Evolutionary conservation across 1,284 basidiomycete genomes (phyloP).

Genomic region (Cryptococcus sp.): DNA sequence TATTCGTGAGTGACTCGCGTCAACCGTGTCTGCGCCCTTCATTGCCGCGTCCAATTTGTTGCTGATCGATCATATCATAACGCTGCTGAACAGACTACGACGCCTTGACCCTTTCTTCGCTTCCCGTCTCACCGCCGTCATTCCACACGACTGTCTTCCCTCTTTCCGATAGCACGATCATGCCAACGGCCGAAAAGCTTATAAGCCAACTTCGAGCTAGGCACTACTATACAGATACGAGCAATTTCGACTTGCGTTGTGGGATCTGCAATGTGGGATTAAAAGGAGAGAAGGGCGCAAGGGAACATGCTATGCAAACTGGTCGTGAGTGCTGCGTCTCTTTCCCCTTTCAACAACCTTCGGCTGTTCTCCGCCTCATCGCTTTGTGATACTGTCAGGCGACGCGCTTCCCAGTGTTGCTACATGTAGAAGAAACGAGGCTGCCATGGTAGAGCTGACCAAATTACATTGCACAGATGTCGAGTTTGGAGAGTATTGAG

Average conservation of each 20-base stretch:
- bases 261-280: conserved; percentile 62
- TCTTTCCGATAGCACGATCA: conserved; percentile 60
- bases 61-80: background rate
- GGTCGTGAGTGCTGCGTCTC: conserved; percentile 63
- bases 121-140: conserved; percentile 68
- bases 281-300: conserved; percentile 89
- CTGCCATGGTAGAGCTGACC: background rate
- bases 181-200: conserved; percentile 69
- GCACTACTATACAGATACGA: conserved; percentile 84
- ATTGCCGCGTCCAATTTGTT: background rate
- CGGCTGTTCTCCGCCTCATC: too few species aligned
- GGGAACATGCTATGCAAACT: conserved; percentile 78
- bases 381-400: too few species aligned
- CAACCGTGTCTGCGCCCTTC: background rate
- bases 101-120: conserved; percentile 77
- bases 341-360: background rate
- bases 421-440: background rate
- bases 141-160: conserved; percentile 89
- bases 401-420: background rate
- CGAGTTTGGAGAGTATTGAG: conserved; percentile 81
- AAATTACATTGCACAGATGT: conserved; percentile 38
- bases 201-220: conserved; percentile 70
- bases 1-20: conserved; percentile 59
- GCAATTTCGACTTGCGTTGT: conserved; percentile 78
- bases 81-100: conserved; percentile 66